These are phyloP conservation scores for Aureobasidium pullulans DNA, from an alignment of 2,329 filamentous ascomycete species.

Conservation along the genomic window DNA sequence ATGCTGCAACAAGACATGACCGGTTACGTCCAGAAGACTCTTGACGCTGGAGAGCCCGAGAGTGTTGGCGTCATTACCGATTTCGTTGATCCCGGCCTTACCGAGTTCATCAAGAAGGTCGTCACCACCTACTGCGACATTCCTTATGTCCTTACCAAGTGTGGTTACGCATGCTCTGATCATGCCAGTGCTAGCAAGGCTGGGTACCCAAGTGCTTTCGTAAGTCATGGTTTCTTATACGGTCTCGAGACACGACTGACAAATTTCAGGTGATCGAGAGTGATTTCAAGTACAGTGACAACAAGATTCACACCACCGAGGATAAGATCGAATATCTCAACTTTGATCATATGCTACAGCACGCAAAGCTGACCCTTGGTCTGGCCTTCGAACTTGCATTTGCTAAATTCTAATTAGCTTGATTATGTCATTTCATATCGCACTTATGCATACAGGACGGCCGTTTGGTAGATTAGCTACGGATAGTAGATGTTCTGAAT, in stretches of 20 bases:
- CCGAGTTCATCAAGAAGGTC: constrained; percentile 82
- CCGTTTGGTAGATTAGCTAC: background rate
- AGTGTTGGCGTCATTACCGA: constrained; percentile 89
- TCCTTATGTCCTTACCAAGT: constrained; percentile 79
- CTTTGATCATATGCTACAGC: constrained; percentile 88
- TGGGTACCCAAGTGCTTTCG: constrained; percentile 67
- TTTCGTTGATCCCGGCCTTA: constrained; percentile 75
- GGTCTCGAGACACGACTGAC: too few species aligned
- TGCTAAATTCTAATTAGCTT: constrained; percentile 32
- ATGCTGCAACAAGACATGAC: constrained; percentile 99
- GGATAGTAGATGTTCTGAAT: background rate
- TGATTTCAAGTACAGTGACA: constrained; percentile 56
- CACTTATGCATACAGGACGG: background rate
- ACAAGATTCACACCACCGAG: constrained; percentile 63
- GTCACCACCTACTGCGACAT: constrained; percentile 84
- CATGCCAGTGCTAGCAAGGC: constrained; percentile 67
- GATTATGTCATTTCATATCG: background rate
- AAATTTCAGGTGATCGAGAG: constrained; percentile 50
- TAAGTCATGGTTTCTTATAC: constrained; percentile 25
- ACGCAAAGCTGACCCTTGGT: constrained; percentile 75
- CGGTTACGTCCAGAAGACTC: constrained; percentile 73
- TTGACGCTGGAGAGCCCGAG: constrained; percentile 75
- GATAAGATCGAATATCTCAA: constrained; percentile 65
- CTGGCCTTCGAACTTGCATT: constrained; percentile 80
- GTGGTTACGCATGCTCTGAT: constrained; percentile 76